Conservation (phyloP, 306 rosid species). For the Fragaria ananassa region DNA sequence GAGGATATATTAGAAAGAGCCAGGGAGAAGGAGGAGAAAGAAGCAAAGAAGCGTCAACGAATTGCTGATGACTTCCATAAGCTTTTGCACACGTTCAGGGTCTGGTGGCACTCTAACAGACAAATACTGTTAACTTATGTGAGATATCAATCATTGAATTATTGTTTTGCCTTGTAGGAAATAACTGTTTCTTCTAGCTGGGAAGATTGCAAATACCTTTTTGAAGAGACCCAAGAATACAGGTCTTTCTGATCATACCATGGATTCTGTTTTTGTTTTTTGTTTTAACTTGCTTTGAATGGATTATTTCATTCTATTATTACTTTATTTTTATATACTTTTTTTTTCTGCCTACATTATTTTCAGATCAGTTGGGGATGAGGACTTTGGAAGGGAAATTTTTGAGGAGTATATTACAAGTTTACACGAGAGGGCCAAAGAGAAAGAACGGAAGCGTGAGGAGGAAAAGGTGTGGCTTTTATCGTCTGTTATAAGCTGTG, state of each 20-base stretch:
- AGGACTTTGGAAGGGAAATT: conserved; percentile 55
- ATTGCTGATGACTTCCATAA: conserved; percentile 84
- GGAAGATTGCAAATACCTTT: conserved; percentile 83
- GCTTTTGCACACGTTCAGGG: conserved; percentile 70
- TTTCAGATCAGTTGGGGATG: conserved; percentile 78
- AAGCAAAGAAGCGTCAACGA: conserved; percentile 95
- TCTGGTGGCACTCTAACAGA: conserved; percentile 25
- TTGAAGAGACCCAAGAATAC: conserved; percentile 90
- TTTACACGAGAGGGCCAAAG: conserved; percentile 83
- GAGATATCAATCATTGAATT: conserved; percentile 1
- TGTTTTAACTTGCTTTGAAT: neutral
- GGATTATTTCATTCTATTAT: neutral
- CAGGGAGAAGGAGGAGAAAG: conserved; percentile 96
- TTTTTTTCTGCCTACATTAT: conserved; percentile 3
- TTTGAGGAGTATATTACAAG: conserved; percentile 69
- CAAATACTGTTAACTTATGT: neutral
- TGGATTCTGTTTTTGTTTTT: neutral
- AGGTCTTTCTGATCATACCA: conserved; percentile 41
- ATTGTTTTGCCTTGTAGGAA: conserved; percentile 51
- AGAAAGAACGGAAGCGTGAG: conserved; percentile 95
- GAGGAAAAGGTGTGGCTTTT: conserved; percentile 63
- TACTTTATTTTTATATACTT: neutral
- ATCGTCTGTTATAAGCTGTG: neutral
- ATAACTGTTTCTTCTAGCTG: conserved; percentile 65
- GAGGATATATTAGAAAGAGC: conserved; percentile 89